These are phyloP conservation scores for Eucalyptus globulus DNA, from an alignment of 345 rosid species.

Conservation along the genomic window DNA sequence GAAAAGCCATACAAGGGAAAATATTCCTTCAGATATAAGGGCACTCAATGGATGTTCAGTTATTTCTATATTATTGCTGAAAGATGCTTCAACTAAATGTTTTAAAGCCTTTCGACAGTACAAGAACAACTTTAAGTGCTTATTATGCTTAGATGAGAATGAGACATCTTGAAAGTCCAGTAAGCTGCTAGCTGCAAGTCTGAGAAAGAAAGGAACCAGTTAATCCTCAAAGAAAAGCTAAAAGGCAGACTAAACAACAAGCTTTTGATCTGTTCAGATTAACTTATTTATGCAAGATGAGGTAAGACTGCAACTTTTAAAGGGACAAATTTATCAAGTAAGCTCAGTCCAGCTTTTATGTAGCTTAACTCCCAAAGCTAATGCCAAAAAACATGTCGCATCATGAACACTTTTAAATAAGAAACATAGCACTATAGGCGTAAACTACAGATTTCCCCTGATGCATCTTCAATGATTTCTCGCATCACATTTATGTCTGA, in stretches of 20 bases:
- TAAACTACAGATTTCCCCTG: background rate
- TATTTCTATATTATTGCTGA: slow-evolving; percentile 21
- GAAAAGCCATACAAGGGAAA: slow-evolving; percentile 58
- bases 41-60: slow-evolving; percentile 12
- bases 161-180: slow-evolving; percentile 13
- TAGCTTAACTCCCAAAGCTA: background rate
- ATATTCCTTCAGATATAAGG: slow-evolving; percentile 25
- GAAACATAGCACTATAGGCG: background rate
- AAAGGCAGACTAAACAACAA: background rate
- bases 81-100: slow-evolving; percentile 28
- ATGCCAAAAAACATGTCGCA: background rate
- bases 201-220: slow-evolving; percentile 7
- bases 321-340: background rate
- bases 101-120: slow-evolving; percentile 72
- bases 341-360: background rate
- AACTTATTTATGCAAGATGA: background rate
- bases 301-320: background rate
- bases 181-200: slow-evolving; percentile 26
- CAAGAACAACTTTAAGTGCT: slow-evolving; percentile 47
- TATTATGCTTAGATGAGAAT: slow-evolving; percentile 5
- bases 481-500: background rate
- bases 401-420: background rate
- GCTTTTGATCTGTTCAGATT: background rate
- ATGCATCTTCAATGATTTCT: background rate
- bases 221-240: background rate